Evolutionary conservation across 2,329 filamentous ascomycete species (phyloP).

Genomic region (Paraphaeosphaeria sporulosa): DNA sequence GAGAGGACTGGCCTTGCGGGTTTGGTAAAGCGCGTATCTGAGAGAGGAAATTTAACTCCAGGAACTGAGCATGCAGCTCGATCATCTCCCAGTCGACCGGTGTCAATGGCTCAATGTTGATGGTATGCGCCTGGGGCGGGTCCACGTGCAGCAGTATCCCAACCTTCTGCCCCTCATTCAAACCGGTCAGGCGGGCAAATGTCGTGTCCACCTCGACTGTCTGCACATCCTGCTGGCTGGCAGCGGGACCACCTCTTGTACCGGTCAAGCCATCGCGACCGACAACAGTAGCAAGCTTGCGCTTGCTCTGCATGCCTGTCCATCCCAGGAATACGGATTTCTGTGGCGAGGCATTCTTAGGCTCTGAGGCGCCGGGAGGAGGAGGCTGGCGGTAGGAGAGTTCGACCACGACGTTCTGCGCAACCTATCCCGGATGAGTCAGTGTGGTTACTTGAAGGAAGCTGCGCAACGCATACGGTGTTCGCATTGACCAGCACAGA

Average conservation of each 20-base stretch:
- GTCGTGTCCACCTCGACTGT: constrained; percentile 88
- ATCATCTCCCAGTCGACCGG: constrained; percentile 99
- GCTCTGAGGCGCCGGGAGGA: constrained; percentile 51
- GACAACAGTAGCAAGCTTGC: constrained; percentile 76
- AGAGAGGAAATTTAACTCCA: constrained; percentile 90
- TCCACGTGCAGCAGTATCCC: constrained; percentile 80
- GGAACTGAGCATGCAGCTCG: constrained; percentile 92
- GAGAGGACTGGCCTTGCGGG: constrained; percentile 69
- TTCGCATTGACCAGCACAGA: constrained; percentile 87
- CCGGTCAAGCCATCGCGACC: constrained; percentile 75
- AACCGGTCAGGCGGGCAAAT: constrained; percentile 77
- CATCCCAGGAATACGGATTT: constrained; percentile 88
- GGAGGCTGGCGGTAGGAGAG: constrained; percentile 74
- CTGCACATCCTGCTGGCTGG: constrained; percentile 76
- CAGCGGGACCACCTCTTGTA: constrained; percentile 61
- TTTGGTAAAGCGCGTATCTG: constrained; percentile 95
- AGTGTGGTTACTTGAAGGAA: constrained; percentile 12
- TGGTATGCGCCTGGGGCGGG: constrained; percentile 87
- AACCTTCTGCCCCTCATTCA: constrained; percentile 82
- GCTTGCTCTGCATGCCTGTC: constrained; percentile 97
- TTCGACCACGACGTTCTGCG: constrained; percentile 96
- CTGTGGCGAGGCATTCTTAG: constrained; percentile 55
- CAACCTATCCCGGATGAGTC: constrained; percentile 72
- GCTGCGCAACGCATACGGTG: constrained; percentile 67
- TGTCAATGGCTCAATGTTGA: constrained; percentile 95